These are phyloP conservation scores for Ceratocystis lukuohia DNA, from an alignment of 2,329 filamentous ascomycete genomes.

Conservation along the genomic window DNA sequence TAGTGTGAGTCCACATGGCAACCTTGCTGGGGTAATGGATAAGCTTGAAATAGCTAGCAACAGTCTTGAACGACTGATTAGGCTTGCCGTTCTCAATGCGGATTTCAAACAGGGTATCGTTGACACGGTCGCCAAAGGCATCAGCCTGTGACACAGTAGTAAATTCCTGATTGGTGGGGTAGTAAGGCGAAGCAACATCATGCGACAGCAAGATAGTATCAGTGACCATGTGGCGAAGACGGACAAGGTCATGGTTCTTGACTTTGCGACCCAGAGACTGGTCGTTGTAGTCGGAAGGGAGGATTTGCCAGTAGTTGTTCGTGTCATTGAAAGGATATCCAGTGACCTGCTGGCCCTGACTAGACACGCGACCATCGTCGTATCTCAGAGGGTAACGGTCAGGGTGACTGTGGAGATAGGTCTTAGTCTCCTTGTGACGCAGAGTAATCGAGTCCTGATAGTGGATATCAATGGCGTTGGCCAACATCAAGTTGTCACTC, in stretches of 20 bases:
- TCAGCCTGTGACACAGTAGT: conserved; percentile 65
- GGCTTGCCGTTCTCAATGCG: conserved; percentile 75
- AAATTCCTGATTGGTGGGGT: conserved; percentile 96
- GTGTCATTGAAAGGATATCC: conserved; percentile 97
- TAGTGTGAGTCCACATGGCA: conserved; percentile 97
- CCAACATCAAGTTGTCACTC: conserved; percentile 84
- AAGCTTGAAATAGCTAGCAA: conserved; percentile 89
- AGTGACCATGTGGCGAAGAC: conserved; percentile 75
- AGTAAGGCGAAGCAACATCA: conserved; percentile 92
- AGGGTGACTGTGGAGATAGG: conserved; percentile 85
- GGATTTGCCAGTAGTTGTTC: conserved; percentile 95
- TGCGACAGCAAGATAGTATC: conserved; percentile 80
- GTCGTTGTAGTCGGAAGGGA: conserved; percentile 50
- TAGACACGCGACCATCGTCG: conserved; percentile 92
- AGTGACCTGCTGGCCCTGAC: conserved; percentile 94
- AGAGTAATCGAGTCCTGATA: conserved; percentile 83
- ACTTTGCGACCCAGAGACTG: conserved; percentile 44
- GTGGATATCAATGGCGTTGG: conserved; percentile 71
- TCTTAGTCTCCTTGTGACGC: conserved; percentile 93
- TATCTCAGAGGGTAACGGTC: conserved; percentile 87
- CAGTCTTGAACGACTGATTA: conserved; percentile 72
- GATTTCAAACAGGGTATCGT: conserved; percentile 88
- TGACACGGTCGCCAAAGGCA: conserved; percentile 58
- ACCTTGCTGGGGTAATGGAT: conserved; percentile 91
- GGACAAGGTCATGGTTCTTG: conserved; percentile 71